Conservation (phyloP, 371 early-diverging fungal genomes). For the Actinomortierella wolfii region DNA sequence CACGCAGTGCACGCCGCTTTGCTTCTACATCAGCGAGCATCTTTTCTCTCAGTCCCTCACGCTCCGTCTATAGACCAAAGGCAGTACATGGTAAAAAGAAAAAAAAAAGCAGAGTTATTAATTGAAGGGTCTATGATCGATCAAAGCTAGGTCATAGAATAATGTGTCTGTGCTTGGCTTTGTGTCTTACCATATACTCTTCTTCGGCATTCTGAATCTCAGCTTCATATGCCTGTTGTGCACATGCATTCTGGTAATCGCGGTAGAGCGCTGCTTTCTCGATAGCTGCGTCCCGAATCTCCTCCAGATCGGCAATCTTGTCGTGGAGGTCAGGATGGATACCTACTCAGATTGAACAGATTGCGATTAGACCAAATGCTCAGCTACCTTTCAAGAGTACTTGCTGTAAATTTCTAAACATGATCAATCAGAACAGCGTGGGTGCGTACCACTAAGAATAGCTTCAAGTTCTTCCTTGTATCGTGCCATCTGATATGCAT, state of each 20-base stretch:
- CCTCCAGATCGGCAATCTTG: constrained; percentile 61
- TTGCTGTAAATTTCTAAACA: not conserved
- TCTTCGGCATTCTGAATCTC: constrained; percentile 63
- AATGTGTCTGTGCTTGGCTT: not conserved
- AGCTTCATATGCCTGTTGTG: constrained; percentile 64
- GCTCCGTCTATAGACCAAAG: constrained; percentile 52
- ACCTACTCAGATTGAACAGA: constrained; percentile 47
- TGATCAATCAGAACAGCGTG: not conserved
- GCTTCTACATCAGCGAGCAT: constrained; percentile 77
- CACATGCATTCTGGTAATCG: constrained; percentile 72
- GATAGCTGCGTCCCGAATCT: constrained; percentile 59
- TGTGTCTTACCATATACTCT: constrained; percentile 54
- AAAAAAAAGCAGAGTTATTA: not conserved
- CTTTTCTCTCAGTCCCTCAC: constrained; percentile 73
- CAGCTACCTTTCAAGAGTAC: not conserved
- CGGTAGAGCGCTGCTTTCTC: constrained; percentile 60
- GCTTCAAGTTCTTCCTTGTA: constrained; percentile 47
- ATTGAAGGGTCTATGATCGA: not conserved
- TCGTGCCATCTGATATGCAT: constrained; percentile 32
- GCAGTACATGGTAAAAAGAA: constrained; percentile 9
- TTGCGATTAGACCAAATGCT: not conserved
- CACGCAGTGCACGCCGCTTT: constrained; percentile 73
- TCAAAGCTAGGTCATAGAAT: not conserved
- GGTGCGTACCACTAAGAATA: constrained; percentile 29
- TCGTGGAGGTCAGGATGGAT: constrained; percentile 72